Conservation (phyloP, 495 filamentous ascomycete genomes). For the Penicillium samsonianum region DNA sequence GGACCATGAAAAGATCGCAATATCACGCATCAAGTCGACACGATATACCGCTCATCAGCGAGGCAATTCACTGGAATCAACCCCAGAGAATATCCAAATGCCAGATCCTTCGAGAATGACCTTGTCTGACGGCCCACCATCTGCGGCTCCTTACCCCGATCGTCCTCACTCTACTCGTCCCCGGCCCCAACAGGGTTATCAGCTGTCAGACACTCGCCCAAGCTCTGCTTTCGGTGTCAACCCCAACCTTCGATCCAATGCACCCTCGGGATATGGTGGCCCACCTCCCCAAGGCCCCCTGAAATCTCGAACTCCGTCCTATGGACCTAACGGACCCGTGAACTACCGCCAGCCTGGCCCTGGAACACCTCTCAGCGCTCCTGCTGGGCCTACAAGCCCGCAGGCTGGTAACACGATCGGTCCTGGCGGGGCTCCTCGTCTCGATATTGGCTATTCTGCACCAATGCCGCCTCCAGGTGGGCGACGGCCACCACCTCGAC, state of each 20-base stretch:
- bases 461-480: conserved; percentile 47
- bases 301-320: conserved; percentile 32
- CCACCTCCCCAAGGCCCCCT: conserved; percentile 18
- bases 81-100: conserved; percentile 68
- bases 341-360: conserved; percentile 44
- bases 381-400: conserved; percentile 34
- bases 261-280: conserved; percentile 28
- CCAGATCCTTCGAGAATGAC: conserved; percentile 62
- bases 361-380: conserved; percentile 33
- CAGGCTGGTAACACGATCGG: conserved; percentile 26
- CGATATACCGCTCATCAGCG: conserved; percentile 83
- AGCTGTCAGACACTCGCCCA: conserved; percentile 53
- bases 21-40: conserved; percentile 81
- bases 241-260: conserved; percentile 51
- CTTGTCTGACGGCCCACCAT: conserved; percentile 43
- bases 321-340: conserved; percentile 37
- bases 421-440: conserved; percentile 38
- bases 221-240: conserved; percentile 69
- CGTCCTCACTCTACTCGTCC: conserved; percentile 42
- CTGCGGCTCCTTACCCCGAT: conserved; percentile 44
- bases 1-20: conserved; percentile 90
- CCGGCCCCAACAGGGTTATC: conserved; percentile 61
- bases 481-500: conserved; percentile 37
- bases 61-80: conserved; percentile 50
- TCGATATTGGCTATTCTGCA: conserved; percentile 58